These are phyloP conservation scores for Stipa capillata DNA, from an alignment of 176 grass and related monocot genomes.

Conservation along the genomic window DNA sequence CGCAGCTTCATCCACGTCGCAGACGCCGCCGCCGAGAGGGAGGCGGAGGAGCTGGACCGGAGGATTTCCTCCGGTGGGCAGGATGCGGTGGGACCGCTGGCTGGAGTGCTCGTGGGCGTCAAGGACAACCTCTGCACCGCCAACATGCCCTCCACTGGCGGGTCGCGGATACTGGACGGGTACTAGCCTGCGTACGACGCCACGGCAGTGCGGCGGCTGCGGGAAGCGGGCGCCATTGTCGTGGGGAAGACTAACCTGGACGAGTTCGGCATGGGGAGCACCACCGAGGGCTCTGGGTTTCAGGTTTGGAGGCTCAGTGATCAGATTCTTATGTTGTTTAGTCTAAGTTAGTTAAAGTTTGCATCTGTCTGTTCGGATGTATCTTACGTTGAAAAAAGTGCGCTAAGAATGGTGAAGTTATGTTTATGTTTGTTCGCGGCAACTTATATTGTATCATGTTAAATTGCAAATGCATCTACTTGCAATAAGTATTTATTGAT, in stretches of 20 bases:
- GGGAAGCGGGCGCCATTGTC: constrained; percentile 69
- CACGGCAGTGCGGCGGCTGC: constrained; percentile 65
- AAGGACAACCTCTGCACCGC: constrained; percentile 91
- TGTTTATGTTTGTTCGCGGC: neutral
- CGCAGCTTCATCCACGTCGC: constrained; percentile 89
- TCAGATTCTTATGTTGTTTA: neutral
- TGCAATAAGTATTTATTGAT: too few relatives aligned
- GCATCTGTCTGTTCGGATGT: neutral
- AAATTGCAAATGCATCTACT: too few relatives aligned
- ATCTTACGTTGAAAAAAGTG: neutral
- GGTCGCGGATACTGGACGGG: constrained; percentile 79
- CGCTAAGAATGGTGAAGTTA: neutral
- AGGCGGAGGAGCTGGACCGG: constrained; percentile 65
- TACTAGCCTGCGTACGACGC: constrained; percentile 85
- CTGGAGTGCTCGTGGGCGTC: constrained; percentile 73
- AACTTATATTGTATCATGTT: too few relatives aligned
- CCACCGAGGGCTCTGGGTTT: constrained; percentile 82
- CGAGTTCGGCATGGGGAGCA: constrained; percentile 97
- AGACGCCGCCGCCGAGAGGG: constrained; percentile 47
- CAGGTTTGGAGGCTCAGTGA: constrained; percentile 40
- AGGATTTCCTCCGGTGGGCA: constrained; percentile 42
- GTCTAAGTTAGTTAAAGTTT: neutral
- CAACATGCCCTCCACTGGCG: constrained; percentile 86
- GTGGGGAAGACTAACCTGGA: constrained; percentile 94
- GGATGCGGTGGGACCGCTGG: constrained; percentile 54